A percentile compares a stretch with the other conserved stretches of the same genome.
Evolutionary conservation across 2,329 filamentous ascomycete genomes (phyloP).

Genomic region (Aureobasidium subglaciale): DNA sequence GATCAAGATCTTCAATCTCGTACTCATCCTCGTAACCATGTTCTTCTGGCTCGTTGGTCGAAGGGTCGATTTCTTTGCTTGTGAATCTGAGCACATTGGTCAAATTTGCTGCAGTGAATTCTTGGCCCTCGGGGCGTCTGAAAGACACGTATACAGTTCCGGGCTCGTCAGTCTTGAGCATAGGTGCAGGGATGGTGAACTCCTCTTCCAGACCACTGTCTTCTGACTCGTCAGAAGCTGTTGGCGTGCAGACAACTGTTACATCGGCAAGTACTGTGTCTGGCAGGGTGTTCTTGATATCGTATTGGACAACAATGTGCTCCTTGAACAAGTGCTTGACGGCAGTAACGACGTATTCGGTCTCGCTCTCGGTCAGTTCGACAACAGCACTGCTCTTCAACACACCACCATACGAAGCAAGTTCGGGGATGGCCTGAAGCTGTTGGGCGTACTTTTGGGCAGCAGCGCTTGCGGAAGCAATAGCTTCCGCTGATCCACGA

Average conservation of each 20-base stretch:
- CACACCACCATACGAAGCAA: conserved; percentile 80
- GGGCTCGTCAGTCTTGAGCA: conserved; percentile 74
- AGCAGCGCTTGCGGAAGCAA: conserved; percentile 62
- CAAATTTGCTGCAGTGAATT: conserved; percentile 75
- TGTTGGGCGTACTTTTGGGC: conserved; percentile 87
- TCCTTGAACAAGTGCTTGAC: conserved; percentile 98
- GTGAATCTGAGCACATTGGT: conserved; percentile 95
- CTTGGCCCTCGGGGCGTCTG: conserved; percentile 69
- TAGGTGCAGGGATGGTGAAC: conserved; percentile 85
- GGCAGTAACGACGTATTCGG: conserved; percentile 88
- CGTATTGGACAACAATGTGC: conserved; percentile 90
- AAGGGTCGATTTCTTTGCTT: conserved; percentile 94
- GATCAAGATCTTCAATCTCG: conserved; percentile 86
- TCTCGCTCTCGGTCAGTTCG: conserved; percentile 93
- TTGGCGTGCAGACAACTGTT: conserved; percentile 70
- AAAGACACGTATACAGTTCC: conserved; percentile 95
- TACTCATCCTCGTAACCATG: conserved; percentile 96
- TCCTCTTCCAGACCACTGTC: conserved; percentile 66
- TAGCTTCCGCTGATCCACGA: conserved; percentile 68
- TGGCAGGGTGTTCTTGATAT: conserved; percentile 93
- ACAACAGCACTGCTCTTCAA: conserved; percentile 84
- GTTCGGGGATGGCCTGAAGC: conserved; percentile 80
- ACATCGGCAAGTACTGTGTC: conserved; percentile 88
- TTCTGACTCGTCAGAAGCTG: conserved; percentile 79
- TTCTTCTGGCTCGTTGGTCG: conserved; percentile 86